phyloP scores from a whole-genome alignment of 495 filamentous ascomycete species.

The Penicillium robsamsonii region DNA sequence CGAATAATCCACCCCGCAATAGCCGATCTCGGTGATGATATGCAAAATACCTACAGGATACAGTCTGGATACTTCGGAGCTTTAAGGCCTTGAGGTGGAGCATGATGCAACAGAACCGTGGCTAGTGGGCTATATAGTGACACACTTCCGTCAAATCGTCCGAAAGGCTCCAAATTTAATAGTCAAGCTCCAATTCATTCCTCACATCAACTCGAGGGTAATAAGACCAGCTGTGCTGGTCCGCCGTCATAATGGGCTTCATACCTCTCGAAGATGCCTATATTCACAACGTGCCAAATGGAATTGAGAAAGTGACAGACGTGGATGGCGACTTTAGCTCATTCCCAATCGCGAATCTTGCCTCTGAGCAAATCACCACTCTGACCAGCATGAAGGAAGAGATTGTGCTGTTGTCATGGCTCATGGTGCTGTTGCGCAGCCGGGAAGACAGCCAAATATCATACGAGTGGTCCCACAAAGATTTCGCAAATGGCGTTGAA shows the following conservation, averaged over 20 bases:
- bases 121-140: constrained; percentile 18
- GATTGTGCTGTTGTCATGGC: constrained; percentile 44
- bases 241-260: constrained; percentile 29
- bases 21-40: constrained; percentile 13
- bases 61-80: constrained; percentile 5
- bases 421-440: constrained; percentile 39
- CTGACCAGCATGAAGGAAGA: constrained; percentile 38
- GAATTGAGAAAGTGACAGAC: neutral
- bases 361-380: constrained; percentile 13
- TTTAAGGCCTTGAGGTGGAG: constrained; percentile 4
- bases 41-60: constrained; percentile 8
- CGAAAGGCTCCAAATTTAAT: constrained; percentile 8
- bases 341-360: constrained; percentile 23
- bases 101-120: constrained; percentile 9
- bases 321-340: constrained; percentile 11
- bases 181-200: constrained; percentile 10
- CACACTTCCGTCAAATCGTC: constrained; percentile 10
- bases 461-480: constrained; percentile 40
- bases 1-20: constrained; percentile 4
- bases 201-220: constrained; percentile 9
- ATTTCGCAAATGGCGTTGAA: neutral
- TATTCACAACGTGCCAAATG: constrained; percentile 9
- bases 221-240: constrained; percentile 15
- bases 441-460: constrained; percentile 36
- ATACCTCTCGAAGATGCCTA: constrained; percentile 19